A percentile compares a stretch with the other conserved stretches of the same genome.
Evolutionary conservation across 306 rosid species (phyloP).

Genomic region (Casuarina equisetifolia): DNA sequence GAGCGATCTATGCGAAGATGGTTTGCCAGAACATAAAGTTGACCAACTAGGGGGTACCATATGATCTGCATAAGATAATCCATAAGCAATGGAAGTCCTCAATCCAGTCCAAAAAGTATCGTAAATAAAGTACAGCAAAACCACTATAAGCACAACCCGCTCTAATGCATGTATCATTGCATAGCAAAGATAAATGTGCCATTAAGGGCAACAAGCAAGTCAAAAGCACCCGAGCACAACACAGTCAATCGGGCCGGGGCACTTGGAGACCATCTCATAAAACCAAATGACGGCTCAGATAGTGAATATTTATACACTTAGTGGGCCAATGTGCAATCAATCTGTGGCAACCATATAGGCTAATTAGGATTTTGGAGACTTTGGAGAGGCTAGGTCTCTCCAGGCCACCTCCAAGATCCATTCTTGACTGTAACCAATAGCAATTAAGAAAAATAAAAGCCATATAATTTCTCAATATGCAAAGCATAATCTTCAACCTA

Average conservation of each 20-base stretch:
- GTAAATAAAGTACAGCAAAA: background rate
- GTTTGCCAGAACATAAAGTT: constrained; percentile 62
- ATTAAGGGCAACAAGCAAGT: background rate
- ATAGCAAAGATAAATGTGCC: background rate
- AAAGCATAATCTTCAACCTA: background rate
- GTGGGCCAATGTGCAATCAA: too few relatives aligned
- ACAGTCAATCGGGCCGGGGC: background rate
- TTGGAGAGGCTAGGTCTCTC: too few relatives aligned
- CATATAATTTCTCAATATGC: background rate
- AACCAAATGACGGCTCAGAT: too few relatives aligned
- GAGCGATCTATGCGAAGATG: constrained; percentile 74
- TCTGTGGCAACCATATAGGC: too few relatives aligned
- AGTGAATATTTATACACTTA: too few relatives aligned
- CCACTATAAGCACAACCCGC: background rate
- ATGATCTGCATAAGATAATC: constrained; percentile 46
- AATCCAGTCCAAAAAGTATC: constrained; percentile 8
- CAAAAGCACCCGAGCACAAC: background rate
- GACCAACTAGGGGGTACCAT: constrained; percentile 71
- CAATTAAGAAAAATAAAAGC: background rate
- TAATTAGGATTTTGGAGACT: too few relatives aligned
- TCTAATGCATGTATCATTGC: background rate
- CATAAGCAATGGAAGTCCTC: constrained; percentile 5
- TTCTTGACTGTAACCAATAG: background rate
- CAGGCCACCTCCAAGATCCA: too few relatives aligned
- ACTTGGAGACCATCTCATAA: too few relatives aligned